phyloP scores from a whole-genome alignment of 768 basidiomycete species.

The Wakefieldia striispora region DNA sequence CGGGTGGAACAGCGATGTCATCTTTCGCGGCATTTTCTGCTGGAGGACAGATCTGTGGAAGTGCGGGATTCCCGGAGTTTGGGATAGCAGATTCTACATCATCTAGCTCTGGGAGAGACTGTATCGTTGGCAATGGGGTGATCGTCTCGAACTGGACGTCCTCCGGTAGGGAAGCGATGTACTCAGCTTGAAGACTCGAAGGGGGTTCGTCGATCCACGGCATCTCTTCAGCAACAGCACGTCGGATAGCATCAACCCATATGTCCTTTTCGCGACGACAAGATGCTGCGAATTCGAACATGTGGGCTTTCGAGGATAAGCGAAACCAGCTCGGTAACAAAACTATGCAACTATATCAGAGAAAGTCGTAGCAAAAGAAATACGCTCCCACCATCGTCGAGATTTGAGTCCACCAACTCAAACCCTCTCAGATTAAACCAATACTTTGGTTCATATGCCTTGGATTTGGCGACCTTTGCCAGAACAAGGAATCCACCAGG shows the following conservation, averaged over 20 bases:
- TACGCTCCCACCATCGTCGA: constrained; percentile 70
- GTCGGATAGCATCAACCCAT: constrained; percentile 75
- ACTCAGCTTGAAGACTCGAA: constrained; percentile 55
- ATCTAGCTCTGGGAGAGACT: constrained; percentile 52
- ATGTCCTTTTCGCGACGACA: constrained; percentile 81
- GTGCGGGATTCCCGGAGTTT: constrained; percentile 1
- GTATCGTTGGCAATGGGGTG: constrained; percentile 50
- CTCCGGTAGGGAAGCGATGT: constrained; percentile 33
- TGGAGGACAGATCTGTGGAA: constrained; percentile 20
- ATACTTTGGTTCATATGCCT: constrained; percentile 80
- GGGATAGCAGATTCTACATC: constrained; percentile 11
- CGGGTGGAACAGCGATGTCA: constrained; percentile 11
- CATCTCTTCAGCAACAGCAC: constrained; percentile 42
- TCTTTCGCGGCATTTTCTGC: constrained; percentile 18
- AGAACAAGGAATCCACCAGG: constrained; percentile 81
- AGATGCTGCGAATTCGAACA: constrained; percentile 84
- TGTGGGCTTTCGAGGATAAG: constrained; percentile 62
- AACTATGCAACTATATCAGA: constrained; percentile 42
- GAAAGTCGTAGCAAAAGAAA: neutral
- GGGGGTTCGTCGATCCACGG: constrained; percentile 61
- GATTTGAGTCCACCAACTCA: constrained; percentile 63
- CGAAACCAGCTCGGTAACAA: constrained; percentile 81
- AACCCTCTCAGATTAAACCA: constrained; percentile 83
- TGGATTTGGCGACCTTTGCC: constrained; percentile 80
- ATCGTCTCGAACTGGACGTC: constrained; percentile 42